Evolutionary conservation across 495 filamentous ascomycete genomes (phyloP), one percentile per base, ranked within the genome.

Genomic region (Aspergillus heteromorphus): DNA sequence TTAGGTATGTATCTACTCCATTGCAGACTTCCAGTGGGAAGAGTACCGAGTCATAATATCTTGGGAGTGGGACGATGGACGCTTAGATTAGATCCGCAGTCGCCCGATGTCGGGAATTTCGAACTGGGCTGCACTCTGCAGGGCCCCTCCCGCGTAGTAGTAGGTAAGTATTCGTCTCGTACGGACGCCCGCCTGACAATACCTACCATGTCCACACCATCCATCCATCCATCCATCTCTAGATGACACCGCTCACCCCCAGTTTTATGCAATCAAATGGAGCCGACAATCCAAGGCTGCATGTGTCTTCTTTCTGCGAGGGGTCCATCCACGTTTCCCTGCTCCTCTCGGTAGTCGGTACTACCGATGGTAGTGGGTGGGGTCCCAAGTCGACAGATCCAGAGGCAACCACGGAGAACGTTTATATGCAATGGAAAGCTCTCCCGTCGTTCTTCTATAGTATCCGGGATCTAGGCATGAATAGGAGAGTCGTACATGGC

Each of bases 31-130:
- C n/a, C n/a, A n/a, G n/a, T n/a, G n/a, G n/a, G n/a, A n/a, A n/a
- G n/a, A n/a, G n/a, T n/a, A n/a, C n/a, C n/a, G n/a, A n/a, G n/a
- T n/a, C n/a, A n/a, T n/a, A n/a, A n/a, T n/a, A n/a, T 13, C 30
- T 29, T 40, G 45, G 51, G 51, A 47, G 45, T 53, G 52, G 52
- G 42, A 62, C 59, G 59, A 60, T 57, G 54, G 43, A 58, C 45
- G 51, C 51, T 60, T 54, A 62, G 59, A 62, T 61, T 65, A 61
- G 62, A 65, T 64, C 62, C 55, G 53, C 55, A 45, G 48, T 57
- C 30, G 58, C 58, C 62, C 58, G 62, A 65, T 61, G 62, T 61
- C 58, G 58, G 58, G 23, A 64, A 52, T 47, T 45, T 51, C 7
- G 13, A 47, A 47, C 43, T 47, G 27, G 34, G 34, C 34, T 38